A percentile compares a stretch with the other conserved stretches of the same genome.
These are phyloP conservation scores for Rhizophora mangle DNA, from an alignment of 345 rosid species.

Conservation along the genomic window DNA sequence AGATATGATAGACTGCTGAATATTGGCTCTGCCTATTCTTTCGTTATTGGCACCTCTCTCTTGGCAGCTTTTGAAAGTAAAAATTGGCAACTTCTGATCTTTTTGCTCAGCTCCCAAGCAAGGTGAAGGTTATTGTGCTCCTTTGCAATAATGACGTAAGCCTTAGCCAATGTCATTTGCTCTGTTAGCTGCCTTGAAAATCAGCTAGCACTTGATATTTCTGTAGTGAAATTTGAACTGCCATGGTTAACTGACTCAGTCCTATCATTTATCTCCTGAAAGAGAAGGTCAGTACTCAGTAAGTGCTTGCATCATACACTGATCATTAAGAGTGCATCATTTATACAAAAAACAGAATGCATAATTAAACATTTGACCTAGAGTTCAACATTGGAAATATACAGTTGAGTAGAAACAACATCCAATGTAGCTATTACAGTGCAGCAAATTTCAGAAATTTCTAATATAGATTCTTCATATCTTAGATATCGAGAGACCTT, in stretches of 20 bases:
- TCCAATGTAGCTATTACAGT: background rate
- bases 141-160: slow-evolving; percentile 88
- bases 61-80: slow-evolving; percentile 87
- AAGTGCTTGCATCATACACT: slow-evolving; percentile 9
- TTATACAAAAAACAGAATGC: background rate
- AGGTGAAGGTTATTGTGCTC: slow-evolving; percentile 86
- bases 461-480: background rate
- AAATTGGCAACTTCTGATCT: slow-evolving; percentile 78
- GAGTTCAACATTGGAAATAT: background rate
- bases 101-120: slow-evolving; percentile 89
- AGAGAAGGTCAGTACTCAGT: slow-evolving; percentile 19
- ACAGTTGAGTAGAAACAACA: background rate
- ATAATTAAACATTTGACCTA: background rate
- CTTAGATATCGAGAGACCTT: background rate
- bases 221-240: slow-evolving; percentile 62
- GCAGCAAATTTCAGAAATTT: background rate
- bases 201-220: slow-evolving; percentile 65
- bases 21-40: slow-evolving; percentile 73
- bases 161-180: slow-evolving; percentile 94
- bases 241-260: slow-evolving; percentile 37
- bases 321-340: background rate
- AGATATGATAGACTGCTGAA: slow-evolving; percentile 65
- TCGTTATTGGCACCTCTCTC: slow-evolving; percentile 65
- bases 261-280: slow-evolving; percentile 54
- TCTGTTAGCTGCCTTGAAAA: slow-evolving; percentile 79